Percentiles rank a stretch among this genome's conserved stretches.
These are phyloP conservation scores for Eucalyptus albens DNA, from an alignment of 345 rosid genomes.

Conservation along the genomic window DNA sequence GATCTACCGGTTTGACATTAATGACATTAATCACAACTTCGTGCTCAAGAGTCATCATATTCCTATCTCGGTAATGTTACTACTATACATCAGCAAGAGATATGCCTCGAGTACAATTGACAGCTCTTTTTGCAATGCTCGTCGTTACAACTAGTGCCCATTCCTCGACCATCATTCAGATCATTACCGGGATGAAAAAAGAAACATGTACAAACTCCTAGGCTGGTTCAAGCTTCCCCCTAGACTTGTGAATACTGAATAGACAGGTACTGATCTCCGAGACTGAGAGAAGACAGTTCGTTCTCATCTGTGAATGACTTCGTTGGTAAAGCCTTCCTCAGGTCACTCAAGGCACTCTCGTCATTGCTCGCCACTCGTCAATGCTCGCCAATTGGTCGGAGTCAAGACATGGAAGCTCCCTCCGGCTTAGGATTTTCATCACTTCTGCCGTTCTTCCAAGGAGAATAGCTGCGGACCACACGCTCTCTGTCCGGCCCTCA, in stretches of 20 bases:
- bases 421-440: constrained; percentile 34
- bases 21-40: neutral
- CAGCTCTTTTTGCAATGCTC: neutral
- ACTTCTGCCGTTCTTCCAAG: constrained; percentile 51
- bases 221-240: no score
- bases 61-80: neutral
- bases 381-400: constrained; percentile 33
- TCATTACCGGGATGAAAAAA: no score
- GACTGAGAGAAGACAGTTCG: no score
- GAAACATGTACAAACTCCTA: neutral
- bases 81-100: neutral
- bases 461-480: constrained; percentile 38
- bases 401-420: constrained; percentile 12
- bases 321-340: no score
- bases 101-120: neutral
- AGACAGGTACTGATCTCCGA: no score
- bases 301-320: no score
- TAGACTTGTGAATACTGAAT: no score
- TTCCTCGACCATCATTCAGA: no score
- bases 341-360: no score
- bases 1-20: neutral
- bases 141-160: neutral
- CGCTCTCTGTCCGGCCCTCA: constrained; percentile 45
- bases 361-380: neutral
- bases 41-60: neutral